Percentiles rank a stretch among this genome's conserved stretches.
These are phyloP conservation scores for Carpinus viminea DNA, from an alignment of 306 rosid species.

Conservation along the genomic window DNA sequence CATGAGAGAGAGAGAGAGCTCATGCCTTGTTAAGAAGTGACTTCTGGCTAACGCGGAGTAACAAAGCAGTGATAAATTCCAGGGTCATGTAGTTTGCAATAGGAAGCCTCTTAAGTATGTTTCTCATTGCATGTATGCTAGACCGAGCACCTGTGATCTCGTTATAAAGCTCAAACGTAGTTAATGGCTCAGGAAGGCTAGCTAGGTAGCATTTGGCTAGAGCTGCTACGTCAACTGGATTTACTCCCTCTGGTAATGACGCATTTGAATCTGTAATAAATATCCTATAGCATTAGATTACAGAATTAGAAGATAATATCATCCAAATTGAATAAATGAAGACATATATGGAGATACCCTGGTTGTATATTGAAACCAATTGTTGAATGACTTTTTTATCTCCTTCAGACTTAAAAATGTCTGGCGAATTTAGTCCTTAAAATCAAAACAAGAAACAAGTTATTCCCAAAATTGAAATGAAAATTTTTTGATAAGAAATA, in stretches of 20 bases:
- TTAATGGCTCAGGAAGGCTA: constrained; percentile 93
- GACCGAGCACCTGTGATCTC: constrained; percentile 80
- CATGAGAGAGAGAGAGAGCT: constrained; percentile 13
- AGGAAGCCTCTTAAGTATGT: constrained; percentile 77
- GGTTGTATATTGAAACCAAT: constrained; percentile 81
- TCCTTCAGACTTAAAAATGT: constrained; percentile 83
- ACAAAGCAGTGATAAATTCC: constrained; percentile 82
- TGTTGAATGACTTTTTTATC: constrained; percentile 78
- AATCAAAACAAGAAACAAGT: constrained; percentile 23
- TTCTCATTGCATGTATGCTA: constrained; percentile 68
- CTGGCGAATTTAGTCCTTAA: constrained; percentile 73
- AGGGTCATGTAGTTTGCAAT: constrained; percentile 90
- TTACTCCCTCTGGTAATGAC: constrained; percentile 73
- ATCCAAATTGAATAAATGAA: constrained; percentile 26
- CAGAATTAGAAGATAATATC: constrained; percentile 16
- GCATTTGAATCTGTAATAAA: constrained; percentile 64
- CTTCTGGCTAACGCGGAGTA: constrained; percentile 87
- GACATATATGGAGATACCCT: constrained; percentile 51
- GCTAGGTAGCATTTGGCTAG: constrained; percentile 84
- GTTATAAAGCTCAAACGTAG: constrained; percentile 71
- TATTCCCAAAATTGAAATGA: constrained; percentile 17
- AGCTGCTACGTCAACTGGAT: constrained; percentile 84
- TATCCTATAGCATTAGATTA: constrained; percentile 18
- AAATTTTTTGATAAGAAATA: too few species aligned
- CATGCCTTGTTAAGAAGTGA: constrained; percentile 84